These are phyloP conservation scores for Penicillium fuscoglaucum DNA, from an alignment of 2,329 filamentous ascomycete genomes.

Conservation along the genomic window DNA sequence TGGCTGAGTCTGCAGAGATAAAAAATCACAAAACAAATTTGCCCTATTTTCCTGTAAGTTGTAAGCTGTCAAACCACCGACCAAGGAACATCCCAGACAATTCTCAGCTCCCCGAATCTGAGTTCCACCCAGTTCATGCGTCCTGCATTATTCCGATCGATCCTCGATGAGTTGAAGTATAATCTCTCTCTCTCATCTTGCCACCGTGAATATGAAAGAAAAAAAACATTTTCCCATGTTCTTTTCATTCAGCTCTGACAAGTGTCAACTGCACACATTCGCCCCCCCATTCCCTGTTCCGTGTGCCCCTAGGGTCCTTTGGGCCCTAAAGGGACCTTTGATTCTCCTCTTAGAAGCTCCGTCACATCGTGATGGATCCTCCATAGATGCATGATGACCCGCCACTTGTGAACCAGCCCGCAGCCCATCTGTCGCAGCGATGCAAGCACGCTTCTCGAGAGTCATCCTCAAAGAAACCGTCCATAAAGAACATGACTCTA, in stretches of 20 bases:
- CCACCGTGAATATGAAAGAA: neutral
- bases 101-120: slow-evolving; percentile 10
- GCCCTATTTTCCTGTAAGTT: neutral
- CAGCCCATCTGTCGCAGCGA: slow-evolving; percentile 20
- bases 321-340: slow-evolving; percentile 5
- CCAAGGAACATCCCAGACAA: slow-evolving; percentile 13
- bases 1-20: slow-evolving; percentile 17
- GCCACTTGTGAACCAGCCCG: slow-evolving; percentile 33
- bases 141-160: slow-evolving; percentile 11
- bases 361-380: slow-evolving; percentile 29
- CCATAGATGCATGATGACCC: slow-evolving; percentile 31
- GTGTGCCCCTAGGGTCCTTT: neutral
- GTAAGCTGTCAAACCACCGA: slow-evolving; percentile 11
- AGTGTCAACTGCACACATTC: neutral
- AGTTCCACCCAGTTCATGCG: slow-evolving; percentile 8
- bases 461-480: neutral
- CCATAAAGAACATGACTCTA: slow-evolving; percentile 6
- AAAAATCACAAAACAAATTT: neutral
- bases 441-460: slow-evolving; percentile 17
- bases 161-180: neutral
- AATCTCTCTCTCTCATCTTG: neutral
- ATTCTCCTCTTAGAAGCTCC: slow-evolving; percentile 16
- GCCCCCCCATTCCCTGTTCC: neutral
- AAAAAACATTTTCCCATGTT: neutral
- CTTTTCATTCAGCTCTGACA: slow-evolving; percentile 1